These are phyloP conservation scores for Moricandia moricandioides DNA, from an alignment of 345 rosid genomes.

Conservation along the genomic window DNA sequence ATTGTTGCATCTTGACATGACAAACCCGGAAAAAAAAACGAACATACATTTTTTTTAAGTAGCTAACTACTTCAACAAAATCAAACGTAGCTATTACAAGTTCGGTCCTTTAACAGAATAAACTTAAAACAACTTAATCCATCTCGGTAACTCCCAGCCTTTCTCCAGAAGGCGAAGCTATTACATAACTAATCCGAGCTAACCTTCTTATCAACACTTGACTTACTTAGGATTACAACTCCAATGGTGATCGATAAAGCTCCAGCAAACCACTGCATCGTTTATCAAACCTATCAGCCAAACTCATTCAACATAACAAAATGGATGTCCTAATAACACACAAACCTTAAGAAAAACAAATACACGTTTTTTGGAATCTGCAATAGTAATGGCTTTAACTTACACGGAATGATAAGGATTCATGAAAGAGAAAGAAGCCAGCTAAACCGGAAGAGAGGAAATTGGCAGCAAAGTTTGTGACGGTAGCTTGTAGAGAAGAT, in stretches of 20 bases:
- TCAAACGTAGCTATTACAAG: no score
- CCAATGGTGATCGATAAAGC: conserved; percentile 36
- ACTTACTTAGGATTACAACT: conserved; percentile 66
- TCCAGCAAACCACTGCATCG: conserved; percentile 82
- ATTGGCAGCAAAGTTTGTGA: conserved; percentile 80
- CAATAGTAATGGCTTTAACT: neutral
- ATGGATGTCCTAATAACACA: no score
- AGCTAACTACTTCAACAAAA: no score
- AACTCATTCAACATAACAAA: neutral
- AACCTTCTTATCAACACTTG: conserved; percentile 54
- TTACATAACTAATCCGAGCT: conserved; percentile 38
- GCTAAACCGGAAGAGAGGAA: conserved; percentile 82
- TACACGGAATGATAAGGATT: conserved; percentile 58
- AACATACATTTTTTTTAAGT: no score
- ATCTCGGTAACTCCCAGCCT: neutral
- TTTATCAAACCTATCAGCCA: neutral
- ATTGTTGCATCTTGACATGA: no score
- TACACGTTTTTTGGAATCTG: no score
- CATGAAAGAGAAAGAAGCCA: conserved; percentile 70
- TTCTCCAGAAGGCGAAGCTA: neutral
- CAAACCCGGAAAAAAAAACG: no score
- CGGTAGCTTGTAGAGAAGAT: conserved; percentile 82
- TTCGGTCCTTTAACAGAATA: no score
- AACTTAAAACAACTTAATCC: no score
- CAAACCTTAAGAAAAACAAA: no score